Evolutionary conservation across 2,329 filamentous ascomycete genomes (phyloP), one percentile per base, ranked within the genome.

Genomic region (Laburnicola sp.): DNA sequence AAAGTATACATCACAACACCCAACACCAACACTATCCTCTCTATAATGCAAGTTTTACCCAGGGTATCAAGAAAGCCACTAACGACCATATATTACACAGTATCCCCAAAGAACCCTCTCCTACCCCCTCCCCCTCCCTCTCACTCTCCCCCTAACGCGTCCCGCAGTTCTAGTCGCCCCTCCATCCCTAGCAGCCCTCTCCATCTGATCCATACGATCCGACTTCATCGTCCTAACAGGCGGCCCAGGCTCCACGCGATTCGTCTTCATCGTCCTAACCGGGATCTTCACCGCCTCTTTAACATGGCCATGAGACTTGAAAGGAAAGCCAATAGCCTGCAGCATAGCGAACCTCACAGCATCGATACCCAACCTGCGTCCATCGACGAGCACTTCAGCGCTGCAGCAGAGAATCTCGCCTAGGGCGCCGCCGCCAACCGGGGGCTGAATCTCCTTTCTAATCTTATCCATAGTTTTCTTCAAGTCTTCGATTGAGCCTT

Each of bases 291-390:
- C 34, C 26, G 16, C 32, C 37, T 42, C 38, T 21, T 30, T 37
- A 8, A 4, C 32, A 22, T 25, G 8, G 9, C 28, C 41, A 23
- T 50, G 21, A 1, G n/a, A 26, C 38, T 23, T 21, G 45, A 54
- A 53, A 28, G 45, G 32, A 36, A 49, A 40, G 6, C 55, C 56
- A 49, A 81, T 81, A 35, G 86, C 86, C 56, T 79, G 78, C 53
- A 89, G 64, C 45, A 88, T 80, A 2, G 85, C 82, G 80, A 82
- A 87, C 46, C 85, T 73, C 7, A 89, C 68, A 51, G 82, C 79
- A 68, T 83, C 80, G 37, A 89, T 75, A 0, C 86, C 86, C 44
- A 86, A 60, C 51, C 75, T 78, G 49, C 75, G 74, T 27, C 76
- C 77, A 25, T 72, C 72, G 2, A 74, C 72, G 41, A 81, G 54